Evolutionary conservation across 176 grass and related monocot species (phyloP).

Genomic region (Eleusine indica): DNA sequence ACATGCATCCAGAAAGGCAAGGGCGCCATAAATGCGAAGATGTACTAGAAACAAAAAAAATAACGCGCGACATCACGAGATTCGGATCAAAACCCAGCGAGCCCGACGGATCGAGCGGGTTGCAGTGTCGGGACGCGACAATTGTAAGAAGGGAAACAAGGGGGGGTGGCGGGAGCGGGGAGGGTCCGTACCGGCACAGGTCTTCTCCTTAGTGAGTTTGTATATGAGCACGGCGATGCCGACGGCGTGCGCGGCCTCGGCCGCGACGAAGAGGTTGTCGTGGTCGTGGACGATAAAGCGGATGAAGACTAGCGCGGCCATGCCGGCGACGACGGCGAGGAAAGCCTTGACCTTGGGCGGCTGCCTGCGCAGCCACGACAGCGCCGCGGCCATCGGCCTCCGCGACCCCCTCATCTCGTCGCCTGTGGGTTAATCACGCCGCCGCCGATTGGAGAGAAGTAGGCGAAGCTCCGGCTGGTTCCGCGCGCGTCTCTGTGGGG

Average conservation of each 20-base stretch:
- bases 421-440: not conserved
- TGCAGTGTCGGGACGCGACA: not conserved
- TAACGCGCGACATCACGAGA: not conserved
- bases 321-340: conserved; percentile 87
- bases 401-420: conserved; percentile 59
- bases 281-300: conserved; percentile 98
- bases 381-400: conserved; percentile 52
- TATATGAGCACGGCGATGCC: conserved; percentile 88
- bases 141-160: not conserved
- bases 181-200: conserved; percentile 74
- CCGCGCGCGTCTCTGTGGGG: not conserved
- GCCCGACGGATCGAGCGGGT: conserved; percentile 46
- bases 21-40: not conserved
- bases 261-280: conserved; percentile 94
- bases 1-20: not conserved
- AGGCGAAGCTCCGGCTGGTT: not conserved
- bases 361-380: conserved; percentile 80
- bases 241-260: conserved; percentile 85
- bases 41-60: not conserved
- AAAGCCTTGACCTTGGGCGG: conserved; percentile 98
- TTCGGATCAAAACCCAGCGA: conserved; percentile 28
- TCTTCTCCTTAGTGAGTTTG: conserved; percentile 98
- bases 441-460: conserved; percentile 34
- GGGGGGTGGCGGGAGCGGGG: not conserved
- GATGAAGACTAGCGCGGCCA: conserved; percentile 91